Base-by-base conservation (phyloP, 2,329 filamentous ascomycete species). In the Fusarium proliferatum region DNA sequence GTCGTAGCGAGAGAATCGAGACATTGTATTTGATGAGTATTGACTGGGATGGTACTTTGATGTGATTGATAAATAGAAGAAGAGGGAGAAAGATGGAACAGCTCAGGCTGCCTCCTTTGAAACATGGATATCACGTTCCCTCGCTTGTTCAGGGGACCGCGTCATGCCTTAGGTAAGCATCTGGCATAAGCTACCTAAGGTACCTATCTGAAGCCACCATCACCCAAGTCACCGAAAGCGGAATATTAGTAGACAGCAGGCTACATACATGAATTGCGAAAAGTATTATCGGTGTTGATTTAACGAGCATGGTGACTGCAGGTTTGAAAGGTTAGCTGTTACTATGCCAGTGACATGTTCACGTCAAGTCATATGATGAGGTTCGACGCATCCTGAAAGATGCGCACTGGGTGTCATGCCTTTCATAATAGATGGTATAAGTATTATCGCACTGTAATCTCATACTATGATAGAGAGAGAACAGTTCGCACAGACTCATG, bases 1-100 rank as follows among this genome's bases (percentile, higher is more conserved):
- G 61, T 86, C 84, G 76, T 84, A 83, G 61, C 79, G 80, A 26
- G 84, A 82, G 74, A 80, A 85, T 67, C 83, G 84, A 64, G 83
- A 81, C 84, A 86, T 86, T 69, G 6, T 39, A 41, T 33, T 10
- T 21, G 28, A 41, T 57, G 28, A 15, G 28, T 21, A 9, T 16
- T 19, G 30, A 12, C 28, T 26, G 43, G 38, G 23, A 41, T 58
- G 39, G 6, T 23, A 33, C 10, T 9, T 17, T 36, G 16, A 23
- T 45, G 2, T 17, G 36, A 26, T 59, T 36, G 38, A 49, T 58
- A 28, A 48, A 33, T 30, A 23, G 28, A 49, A 28, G n/a, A 52
- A 51, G 21, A n/a, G 16, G 9, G 19, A 64, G 28, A 56, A 38
- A 67, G 49, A 28, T 45, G 49, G n/a, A 34, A 23, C 46, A 26